phyloP scores from a whole-genome alignment of 2,329 filamentous ascomycete species.

The Triangularia setosa region DNA sequence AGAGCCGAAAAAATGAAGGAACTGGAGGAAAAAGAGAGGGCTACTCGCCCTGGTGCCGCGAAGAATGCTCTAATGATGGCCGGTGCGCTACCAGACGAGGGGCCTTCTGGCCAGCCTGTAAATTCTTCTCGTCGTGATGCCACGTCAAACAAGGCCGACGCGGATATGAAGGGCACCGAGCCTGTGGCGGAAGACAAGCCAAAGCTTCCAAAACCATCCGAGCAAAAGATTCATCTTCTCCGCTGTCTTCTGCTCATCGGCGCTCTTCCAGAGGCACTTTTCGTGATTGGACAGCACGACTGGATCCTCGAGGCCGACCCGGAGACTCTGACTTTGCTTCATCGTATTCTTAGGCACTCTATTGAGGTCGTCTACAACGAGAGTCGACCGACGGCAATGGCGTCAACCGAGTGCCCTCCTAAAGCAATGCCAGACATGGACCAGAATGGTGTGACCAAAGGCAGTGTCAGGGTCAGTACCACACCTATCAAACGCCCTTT shows the following conservation, averaged over 20 bases:
- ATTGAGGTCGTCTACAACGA: constrained; percentile 67
- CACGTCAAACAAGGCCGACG: constrained; percentile 46
- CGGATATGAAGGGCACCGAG: constrained; percentile 49
- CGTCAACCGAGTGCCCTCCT: constrained; percentile 34
- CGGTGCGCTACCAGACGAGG: constrained; percentile 82
- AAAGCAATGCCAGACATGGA: constrained; percentile 52
- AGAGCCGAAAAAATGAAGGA: constrained; percentile 68
- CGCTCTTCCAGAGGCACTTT: constrained; percentile 86
- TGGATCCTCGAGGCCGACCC: constrained; percentile 86
- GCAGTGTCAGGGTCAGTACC: constrained; percentile 59
- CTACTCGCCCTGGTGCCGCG: constrained; percentile 64
- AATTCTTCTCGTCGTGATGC: constrained; percentile 48
- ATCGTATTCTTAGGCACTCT: constrained; percentile 80
- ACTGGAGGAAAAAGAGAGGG: constrained; percentile 72
- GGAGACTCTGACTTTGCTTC: constrained; percentile 73
- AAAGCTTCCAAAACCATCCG: constrained; percentile 65
- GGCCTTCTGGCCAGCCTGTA: constrained; percentile 42
- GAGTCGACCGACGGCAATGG: constrained; percentile 36
- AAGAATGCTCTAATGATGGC: constrained; percentile 85
- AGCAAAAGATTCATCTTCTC: constrained; percentile 84
- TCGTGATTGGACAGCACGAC: constrained; percentile 80
- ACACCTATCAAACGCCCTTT: constrained; percentile 63
- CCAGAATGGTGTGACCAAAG: constrained; percentile 65
- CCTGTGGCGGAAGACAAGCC: constrained; percentile 44
- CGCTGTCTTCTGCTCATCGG: constrained; percentile 86